Base-by-base conservation (phyloP, 164 flowering plant species). In the Sextonia rubra region DNA sequence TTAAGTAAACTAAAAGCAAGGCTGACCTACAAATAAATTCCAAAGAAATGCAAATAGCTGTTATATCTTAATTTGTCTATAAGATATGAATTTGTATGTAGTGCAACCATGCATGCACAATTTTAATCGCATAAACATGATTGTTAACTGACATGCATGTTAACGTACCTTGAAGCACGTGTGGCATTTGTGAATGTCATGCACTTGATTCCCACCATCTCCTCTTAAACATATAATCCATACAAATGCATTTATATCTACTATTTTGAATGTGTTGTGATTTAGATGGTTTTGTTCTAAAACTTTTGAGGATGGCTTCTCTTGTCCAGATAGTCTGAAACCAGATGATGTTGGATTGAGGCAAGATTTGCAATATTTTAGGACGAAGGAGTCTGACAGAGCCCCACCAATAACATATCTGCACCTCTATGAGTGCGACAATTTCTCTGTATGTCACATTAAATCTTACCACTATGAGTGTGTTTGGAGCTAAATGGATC, bases 311-410 rank as follows among this genome's bases (percentile, higher is more conserved):
- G 11, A 15, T 20, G 14, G 27, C 5, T 64, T 27, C 1, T 27
- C 47, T 48, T 72, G 37, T 75, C 49, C 75, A 94, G 98, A 94
- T 78, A 61, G 74, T 11, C 84, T 92, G 93, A 79, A 64, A 55
- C 94, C 94, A 7, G 90, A 85, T 64, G 94, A 94, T 79, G 86
- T 94, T 63, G 93, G 98, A 26, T 76, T 94, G 32, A 86, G 18
- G 29, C 9, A 17, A 29, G 44, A 64, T n/a, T 29, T 64, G 30
- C 44, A 60, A 14, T 47, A 23, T 47, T 47, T 48, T 27, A 75
- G 64, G 65, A 75, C 58, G 66, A 80, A 47, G 11, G 75, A 63
- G 27, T 67, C 49, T 17, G 72, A 82, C 26, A 85, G 79, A 68
- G 71, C 75, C 60, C 90, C 88, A 9, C 81, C 82, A 60, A 83